Conservation (phyloP, 2,329 filamentous ascomycete species). For the Beauveria caledonica region DNA sequence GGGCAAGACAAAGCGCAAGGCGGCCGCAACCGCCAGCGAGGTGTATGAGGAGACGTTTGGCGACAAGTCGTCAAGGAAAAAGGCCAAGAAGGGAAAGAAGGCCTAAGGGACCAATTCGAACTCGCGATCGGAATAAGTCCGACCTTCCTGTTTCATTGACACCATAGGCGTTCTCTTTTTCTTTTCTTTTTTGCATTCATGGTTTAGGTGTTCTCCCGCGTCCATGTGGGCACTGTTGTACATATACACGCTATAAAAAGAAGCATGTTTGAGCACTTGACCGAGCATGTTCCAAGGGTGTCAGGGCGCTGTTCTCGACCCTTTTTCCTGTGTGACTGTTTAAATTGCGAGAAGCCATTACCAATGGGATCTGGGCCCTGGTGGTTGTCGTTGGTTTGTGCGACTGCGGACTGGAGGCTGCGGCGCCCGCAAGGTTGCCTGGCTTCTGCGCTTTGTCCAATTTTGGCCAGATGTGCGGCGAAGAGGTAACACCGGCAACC, state of each 20-base stretch:
- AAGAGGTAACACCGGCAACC: background rate
- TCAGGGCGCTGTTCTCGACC: background rate
- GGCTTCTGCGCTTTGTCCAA: background rate
- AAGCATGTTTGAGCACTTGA: background rate
- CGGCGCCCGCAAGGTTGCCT: background rate
- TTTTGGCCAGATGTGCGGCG: background rate
- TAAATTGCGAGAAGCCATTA: background rate
- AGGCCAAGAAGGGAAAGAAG: slow-evolving; percentile 36
- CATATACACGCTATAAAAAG: background rate
- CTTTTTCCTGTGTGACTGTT: background rate
- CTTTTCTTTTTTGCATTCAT: background rate
- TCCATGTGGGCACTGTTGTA: background rate
- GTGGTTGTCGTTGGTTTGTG: background rate
- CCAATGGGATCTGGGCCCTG: background rate
- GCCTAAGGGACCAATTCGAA: background rate
- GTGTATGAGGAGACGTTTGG: slow-evolving; percentile 55
- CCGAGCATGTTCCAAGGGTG: background rate
- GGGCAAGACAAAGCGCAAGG: slow-evolving; percentile 70
- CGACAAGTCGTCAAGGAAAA: slow-evolving; percentile 47
- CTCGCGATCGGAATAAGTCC: background rate
- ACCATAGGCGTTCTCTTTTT: background rate
- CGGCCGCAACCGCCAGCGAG: slow-evolving; percentile 48
- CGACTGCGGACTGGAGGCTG: background rate
- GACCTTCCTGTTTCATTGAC: background rate
- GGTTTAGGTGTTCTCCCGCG: background rate